Base-by-base conservation (phyloP, 2,329 filamentous ascomycete genomes). In the Scedosporium boydii region DNA sequence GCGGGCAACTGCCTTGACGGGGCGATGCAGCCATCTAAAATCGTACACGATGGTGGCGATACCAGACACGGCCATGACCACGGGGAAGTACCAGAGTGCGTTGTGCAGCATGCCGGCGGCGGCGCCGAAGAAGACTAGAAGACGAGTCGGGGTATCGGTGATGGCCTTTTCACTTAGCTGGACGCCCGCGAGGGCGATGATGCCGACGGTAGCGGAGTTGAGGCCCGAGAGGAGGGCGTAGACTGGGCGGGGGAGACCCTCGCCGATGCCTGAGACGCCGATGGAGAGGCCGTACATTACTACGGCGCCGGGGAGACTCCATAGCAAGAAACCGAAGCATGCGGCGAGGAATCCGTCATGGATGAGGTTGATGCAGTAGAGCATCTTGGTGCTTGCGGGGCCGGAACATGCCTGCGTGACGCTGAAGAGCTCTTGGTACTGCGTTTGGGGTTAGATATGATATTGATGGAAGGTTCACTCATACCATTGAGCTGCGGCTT, bases 351-450 rank as follows among this genome's bases (percentile, higher is more conserved):
- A 75, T 0, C 87, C 87, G 10, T 80, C 80, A 64, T 85, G 86
- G 9, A 90, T 80, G 18, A 88, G 72, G 44, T 85, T 83, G 48
- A 91, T 84, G 64, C 83, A 88, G 64, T 88, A 90, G 0, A 84
- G 70, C 83, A 91, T 87, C 69, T 91, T 91, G 1, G 88, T 90
- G 65, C 83, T 87, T 0, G 67, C 87, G 0, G 88, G 88, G 0
- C 88, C 88, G 0, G 84, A 85, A 2, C 90, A 76, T 1, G 85
- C 84, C 73, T 91, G 87, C 18, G 81, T 83, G 56, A 91, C 74
- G 27, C 84, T 86, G 71, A 91, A 91, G 0, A 91, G 78, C 68
- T 91, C 88, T 70, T 89, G 85, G 71, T 87, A 90, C 84, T 88
- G 42, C 12, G 12, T 14, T 9, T 9, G 7, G 9, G 18, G 55